Conservation (phyloP, 176 grass and related monocot species). For the Chrysopogon serrulatus region DNA sequence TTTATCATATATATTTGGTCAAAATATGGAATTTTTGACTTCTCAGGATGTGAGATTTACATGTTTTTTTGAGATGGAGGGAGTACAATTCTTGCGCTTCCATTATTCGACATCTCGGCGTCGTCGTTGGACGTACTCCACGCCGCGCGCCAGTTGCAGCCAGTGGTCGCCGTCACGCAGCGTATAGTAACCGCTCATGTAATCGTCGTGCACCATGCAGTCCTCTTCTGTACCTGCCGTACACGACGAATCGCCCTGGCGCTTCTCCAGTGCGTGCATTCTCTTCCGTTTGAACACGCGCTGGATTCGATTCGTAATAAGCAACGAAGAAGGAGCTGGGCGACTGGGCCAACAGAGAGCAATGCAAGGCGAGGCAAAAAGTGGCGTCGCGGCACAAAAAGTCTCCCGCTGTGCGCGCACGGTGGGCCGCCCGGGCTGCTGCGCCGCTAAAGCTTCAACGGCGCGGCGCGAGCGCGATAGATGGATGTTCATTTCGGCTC, state of each 20-base stretch:
- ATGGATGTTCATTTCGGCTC: not conserved
- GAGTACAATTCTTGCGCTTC: no score
- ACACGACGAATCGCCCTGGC: not conserved
- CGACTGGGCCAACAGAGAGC: no score
- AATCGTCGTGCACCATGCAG: not conserved
- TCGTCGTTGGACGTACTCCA: not conserved
- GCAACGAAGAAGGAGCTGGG: no score
- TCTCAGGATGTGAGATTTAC: no score
- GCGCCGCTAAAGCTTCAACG: not conserved
- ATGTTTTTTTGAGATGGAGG: no score
- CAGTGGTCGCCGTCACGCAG: not conserved
- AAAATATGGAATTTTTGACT: no score
- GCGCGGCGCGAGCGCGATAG: not conserved
- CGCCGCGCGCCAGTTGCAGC: not conserved
- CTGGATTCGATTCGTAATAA: no score
- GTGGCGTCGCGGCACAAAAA: not conserved
- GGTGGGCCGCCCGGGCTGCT: not conserved
- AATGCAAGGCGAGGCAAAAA: not conserved
- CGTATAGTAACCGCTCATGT: not conserved
- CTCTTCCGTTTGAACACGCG: not conserved
- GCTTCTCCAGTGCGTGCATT: not conserved
- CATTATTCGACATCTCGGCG: not conserved
- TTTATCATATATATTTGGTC: no score
- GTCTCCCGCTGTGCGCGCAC: not conserved
- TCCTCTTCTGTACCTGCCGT: not conserved